Evolutionary conservation across 2,329 filamentous ascomycete genomes (phyloP), one percentile per base, ranked within the genome.

Genomic region (Ploettnerulaceae sp.): DNA sequence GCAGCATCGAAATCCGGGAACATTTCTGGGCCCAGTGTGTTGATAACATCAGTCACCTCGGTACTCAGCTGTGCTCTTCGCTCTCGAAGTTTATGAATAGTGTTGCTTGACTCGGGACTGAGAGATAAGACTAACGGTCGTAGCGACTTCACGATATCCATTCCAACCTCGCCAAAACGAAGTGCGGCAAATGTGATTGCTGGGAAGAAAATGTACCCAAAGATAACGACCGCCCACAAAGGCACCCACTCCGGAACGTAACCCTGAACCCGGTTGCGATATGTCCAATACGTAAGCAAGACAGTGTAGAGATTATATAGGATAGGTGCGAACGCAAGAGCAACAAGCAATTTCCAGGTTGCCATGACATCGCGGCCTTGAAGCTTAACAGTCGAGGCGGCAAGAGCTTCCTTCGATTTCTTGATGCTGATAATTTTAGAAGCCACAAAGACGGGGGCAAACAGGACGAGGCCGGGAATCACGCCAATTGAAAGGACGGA

Each of bases 81-180:
- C 55, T 78, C 70, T 48, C 89, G 82, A 40, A 98, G 77, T 58
- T 84, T 84, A 53, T 87, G 79, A 38, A 98, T 79, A 48, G 85
- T 88, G 69, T 90, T 95, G 64, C 82, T 84, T 1, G 87, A 91
- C 4, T 82, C 81, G 1, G 93, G 93, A 59, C 86, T 85, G 60
- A 97, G 76, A 55, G 87, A 93, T 25, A 96, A 74, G 35, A 95
- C 73, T 7, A 98, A 77, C 5, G 93, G 93, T 7, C 89, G 81
- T 12, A 98, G 76, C 0, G 91, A 97, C 69, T 97, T 98, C 70
- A 93, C 73, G 46, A 98, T 96, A 63, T 98, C 93, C 89, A 98
- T 96, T 42, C 91, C 93, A n/a, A 95, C 84, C 69, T 98, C 93
- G 36, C 93, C 93, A 56, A 97, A 95, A 8, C 93, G 84, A 42